These are phyloP conservation scores for Paracorniculantispora psalliotae DNA, from an alignment of 2,329 filamentous ascomycete genomes.

Conservation along the genomic window DNA sequence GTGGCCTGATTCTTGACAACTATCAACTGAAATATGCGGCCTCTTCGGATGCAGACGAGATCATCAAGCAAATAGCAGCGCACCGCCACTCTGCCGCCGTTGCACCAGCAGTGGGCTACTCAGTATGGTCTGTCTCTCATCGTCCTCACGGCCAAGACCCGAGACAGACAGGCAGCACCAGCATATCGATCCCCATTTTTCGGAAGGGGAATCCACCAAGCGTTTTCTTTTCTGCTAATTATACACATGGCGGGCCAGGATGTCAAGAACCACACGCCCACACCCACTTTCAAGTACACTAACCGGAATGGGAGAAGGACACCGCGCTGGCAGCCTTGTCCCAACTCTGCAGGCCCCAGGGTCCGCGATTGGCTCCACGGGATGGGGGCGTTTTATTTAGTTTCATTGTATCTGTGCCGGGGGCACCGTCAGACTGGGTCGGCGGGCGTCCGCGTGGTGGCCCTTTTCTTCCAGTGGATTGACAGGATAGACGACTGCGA, in stretches of 20 bases:
- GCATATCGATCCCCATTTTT: slow-evolving; percentile 5
- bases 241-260: slow-evolving; percentile 12
- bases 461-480: neutral
- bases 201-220: neutral
- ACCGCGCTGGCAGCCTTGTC: slow-evolving; percentile 11
- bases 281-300: neutral
- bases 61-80: neutral
- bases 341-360: neutral
- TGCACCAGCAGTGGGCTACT: slow-evolving; percentile 5
- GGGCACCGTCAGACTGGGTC: neutral
- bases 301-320: slow-evolving; percentile 4
- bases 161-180: slow-evolving; percentile 7
- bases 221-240: neutral
- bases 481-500: slow-evolving; percentile 5
- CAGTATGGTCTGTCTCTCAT: neutral
- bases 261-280: neutral
- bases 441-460: neutral
- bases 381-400: neutral
- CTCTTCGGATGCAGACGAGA: neutral
- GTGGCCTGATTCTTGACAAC: neutral
- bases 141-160: slow-evolving; percentile 9
- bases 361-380: neutral
- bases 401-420: neutral
- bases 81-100: neutral
- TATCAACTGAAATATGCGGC: neutral